Conservation (phyloP, 345 rosid species). For the Moringa oleifera region DNA sequence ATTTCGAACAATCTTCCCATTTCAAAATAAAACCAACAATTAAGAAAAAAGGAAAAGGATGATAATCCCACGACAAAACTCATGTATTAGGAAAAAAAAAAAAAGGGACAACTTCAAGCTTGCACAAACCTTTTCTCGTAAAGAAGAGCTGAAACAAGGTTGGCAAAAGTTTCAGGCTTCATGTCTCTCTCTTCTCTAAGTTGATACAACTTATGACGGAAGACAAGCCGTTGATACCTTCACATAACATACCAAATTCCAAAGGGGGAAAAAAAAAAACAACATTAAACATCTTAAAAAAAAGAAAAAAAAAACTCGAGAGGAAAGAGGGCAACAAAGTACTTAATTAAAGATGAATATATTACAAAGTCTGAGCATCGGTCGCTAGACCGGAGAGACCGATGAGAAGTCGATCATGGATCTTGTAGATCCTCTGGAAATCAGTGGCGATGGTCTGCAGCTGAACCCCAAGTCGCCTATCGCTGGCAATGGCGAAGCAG, state of each 20-base stretch:
- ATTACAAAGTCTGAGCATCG: constrained; percentile 86
- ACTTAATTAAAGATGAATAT: not conserved
- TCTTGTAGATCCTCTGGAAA: constrained; percentile 73
- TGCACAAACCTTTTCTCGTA: constrained; percentile 79
- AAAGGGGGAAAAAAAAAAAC: too few relatives aligned
- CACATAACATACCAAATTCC: constrained; percentile 5
- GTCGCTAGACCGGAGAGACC: constrained; percentile 96
- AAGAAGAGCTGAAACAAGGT: constrained; percentile 87
- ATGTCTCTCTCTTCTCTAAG: constrained; percentile 95
- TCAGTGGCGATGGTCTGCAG: constrained; percentile 96
- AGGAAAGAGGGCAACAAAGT: not conserved
- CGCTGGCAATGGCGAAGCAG: constrained; percentile 98
- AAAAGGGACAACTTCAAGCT: too few relatives aligned
- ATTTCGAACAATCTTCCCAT: not conserved
- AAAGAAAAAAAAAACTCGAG: not conserved
- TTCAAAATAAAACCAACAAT: too few relatives aligned
- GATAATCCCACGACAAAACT: too few relatives aligned
- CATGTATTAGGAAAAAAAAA: not conserved
- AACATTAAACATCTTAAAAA: not conserved
- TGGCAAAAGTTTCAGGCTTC: constrained; percentile 99
- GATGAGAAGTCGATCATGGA: constrained; percentile 80
- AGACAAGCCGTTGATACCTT: constrained; percentile 89
- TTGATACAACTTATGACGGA: constrained; percentile 85
- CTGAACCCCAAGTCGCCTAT: constrained; percentile 88
- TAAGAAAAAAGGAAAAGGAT: not conserved